Conservation (phyloP, 1,139 yeast genomes). For the Casaregolazyma suthepensis region DNA sequence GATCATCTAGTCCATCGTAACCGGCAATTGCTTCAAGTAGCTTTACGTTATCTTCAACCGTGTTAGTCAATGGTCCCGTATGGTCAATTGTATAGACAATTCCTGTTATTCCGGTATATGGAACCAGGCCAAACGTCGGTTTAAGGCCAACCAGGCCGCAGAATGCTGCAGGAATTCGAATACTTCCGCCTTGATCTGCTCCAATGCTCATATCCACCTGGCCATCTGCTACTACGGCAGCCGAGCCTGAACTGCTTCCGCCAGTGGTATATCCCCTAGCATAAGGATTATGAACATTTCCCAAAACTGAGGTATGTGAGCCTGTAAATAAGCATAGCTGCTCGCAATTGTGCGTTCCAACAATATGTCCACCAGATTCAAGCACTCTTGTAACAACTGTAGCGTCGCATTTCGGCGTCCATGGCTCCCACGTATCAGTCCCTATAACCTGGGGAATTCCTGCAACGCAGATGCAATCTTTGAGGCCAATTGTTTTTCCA, state of each 20-base stretch:
- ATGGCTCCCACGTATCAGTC: conserved; percentile 32
- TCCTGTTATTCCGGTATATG: conserved; percentile 42
- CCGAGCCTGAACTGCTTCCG: conserved; percentile 59
- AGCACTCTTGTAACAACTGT: conserved; percentile 34
- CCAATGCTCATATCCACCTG: conserved; percentile 54
- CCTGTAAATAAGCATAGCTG: conserved; percentile 36
- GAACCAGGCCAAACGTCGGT: conserved; percentile 58
- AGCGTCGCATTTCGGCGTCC: conserved; percentile 35
- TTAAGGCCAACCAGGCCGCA: conserved; percentile 62
- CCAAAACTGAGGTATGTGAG: conserved; percentile 33
- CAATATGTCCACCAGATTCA: conserved; percentile 33
- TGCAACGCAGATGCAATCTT: conserved; percentile 35
- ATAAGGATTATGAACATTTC: conserved; percentile 40
- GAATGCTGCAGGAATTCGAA: conserved; percentile 69
- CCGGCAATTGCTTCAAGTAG: conserved; percentile 35
- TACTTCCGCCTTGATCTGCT: conserved; percentile 73
- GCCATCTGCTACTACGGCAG: conserved; percentile 42
- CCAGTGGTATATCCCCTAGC: conserved; percentile 44
- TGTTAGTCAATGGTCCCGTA: conserved; percentile 42
- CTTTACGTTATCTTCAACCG: conserved; percentile 33
- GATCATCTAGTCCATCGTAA: conserved; percentile 34
- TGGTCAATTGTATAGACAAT: conserved; percentile 41
- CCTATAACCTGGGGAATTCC: conserved; percentile 36
- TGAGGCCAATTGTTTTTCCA: conserved; percentile 32
- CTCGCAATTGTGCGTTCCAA: conserved; percentile 37